Evolutionary conservation across 2,329 filamentous ascomycete species (phyloP), one percentile per base, ranked within the genome.

Genomic region (Thielaviopsis punctulata): DNA sequence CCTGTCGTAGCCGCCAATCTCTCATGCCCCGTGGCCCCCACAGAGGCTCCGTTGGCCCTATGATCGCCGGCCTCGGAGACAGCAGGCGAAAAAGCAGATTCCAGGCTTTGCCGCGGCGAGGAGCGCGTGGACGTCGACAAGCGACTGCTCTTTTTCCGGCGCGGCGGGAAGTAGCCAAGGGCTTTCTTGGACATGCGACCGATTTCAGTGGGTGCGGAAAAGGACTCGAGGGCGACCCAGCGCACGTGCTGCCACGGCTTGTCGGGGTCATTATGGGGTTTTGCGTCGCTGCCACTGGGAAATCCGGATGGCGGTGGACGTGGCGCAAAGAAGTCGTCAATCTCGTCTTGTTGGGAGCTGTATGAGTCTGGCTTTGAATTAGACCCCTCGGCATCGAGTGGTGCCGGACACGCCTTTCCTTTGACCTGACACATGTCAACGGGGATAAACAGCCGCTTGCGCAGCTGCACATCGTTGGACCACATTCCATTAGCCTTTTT

Each of bases 401-500:
- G 77, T 2, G 72, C 64, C n/a, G 77, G 72, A 60, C 77, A 80
- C 15, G 76, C 75, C 49, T 80, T 76, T 25, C 90, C 88, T 62
- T 88, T 92, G 43, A 89, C 73, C 43, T 84, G 81, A 64, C 90
- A 96, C 41, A 86, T 84, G 64, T 95, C 89, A 4, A 96, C 86
- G 0, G 92, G 92, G 50, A 98, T 69, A 8, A 89, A 75, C 15
- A 98, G 74, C 57, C 79, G 82, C 60, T 86, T 86, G 55, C 89
- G 80, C 47, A 81, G 79, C 63, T 95, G 90, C 33, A 96, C 83
- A 62, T 96, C 92, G 57, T 88, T 86, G 6, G 88, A 86, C 92
- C 92, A 98, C 61, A 98, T 80, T 10, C 92, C 80, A 63, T 98
- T 98, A 39, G 87, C 81, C 63, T 86, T 92, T 54, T 86, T 77